Evolutionary conservation across 805 yeast species (phyloP), one percentile per base, ranked within the genome.

Genomic region (Lachancea kluyveri): DNA sequence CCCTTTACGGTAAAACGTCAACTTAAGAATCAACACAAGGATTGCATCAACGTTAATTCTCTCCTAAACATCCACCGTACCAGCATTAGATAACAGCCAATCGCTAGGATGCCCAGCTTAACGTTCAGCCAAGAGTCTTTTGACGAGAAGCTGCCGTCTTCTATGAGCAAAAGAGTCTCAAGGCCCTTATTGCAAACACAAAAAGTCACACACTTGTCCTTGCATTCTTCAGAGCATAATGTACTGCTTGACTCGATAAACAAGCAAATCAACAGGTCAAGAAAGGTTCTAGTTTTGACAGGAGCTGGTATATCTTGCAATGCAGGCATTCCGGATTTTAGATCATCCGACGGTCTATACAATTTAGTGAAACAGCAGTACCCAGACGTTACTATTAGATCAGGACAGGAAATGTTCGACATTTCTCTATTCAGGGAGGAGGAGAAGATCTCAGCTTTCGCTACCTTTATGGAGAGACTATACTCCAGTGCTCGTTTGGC

Each of bases 301-400:
- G 97, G 98, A 6, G 98, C 98, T 2, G 98, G 98, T 1, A 86
- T 90, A 37, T 85, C 96, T 10, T 86, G 96, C 54, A 85, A 83
- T 52, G 96, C 97, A 1, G 97, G 98, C 0, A 92, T 90, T 28
- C 98, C 98, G 21, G 97, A 90, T 54, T 88, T 88, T 54, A 68
- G 97, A 35, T 82, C 94, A 4, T 64, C 77, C 7, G 74, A 80
- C 43, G 97, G 97, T 2, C 67, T 88, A 7, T 88, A 90, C 60
- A 77, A 80, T 38, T 53, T 77, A 59, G 83, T 80, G 19, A 84
- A 80, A 50, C 54, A 60, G 12, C 72, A 72, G 41, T 70, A 73
- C 44, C 81, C 88, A 1, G 68, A 67, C 24, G 50, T 52, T 5
- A 41, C 54, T 24, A 68, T 79, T 12, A 77, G 79, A 25, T 79